Evolutionary conservation across 1,284 basidiomycete species (phyloP).

Genomic region (Cutaneotrichosporon dermatis): DNA sequence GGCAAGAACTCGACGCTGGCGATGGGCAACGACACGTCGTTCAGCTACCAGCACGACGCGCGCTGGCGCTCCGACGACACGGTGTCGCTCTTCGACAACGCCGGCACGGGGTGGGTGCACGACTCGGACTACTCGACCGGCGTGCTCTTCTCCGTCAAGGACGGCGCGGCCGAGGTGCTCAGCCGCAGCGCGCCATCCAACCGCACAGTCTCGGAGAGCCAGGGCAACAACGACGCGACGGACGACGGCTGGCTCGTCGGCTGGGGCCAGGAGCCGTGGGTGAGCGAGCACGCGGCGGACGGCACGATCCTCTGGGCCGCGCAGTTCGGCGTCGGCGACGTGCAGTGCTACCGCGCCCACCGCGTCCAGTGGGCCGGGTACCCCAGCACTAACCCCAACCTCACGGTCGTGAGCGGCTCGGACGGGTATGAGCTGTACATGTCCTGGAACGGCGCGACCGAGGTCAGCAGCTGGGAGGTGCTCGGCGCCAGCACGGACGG

Average conservation of each 20-base stretch:
- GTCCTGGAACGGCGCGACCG: slow-evolving; percentile 44
- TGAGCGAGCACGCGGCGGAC: slow-evolving; percentile 25
- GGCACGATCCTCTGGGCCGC: slow-evolving; percentile 31
- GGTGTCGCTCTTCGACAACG: slow-evolving; percentile 40
- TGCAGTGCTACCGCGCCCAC: slow-evolving; percentile 34
- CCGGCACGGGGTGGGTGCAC: slow-evolving; percentile 21
- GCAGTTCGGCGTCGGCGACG: slow-evolving; percentile 32
- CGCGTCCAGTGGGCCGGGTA: slow-evolving; percentile 29
- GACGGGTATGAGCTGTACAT: slow-evolving; percentile 17
- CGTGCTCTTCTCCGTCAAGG: slow-evolving; percentile 31
- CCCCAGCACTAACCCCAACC: slow-evolving; percentile 25
- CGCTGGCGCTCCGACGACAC: slow-evolving; percentile 23
- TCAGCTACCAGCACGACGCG: slow-evolving; percentile 37
- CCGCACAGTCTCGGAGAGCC: slow-evolving; percentile 16
- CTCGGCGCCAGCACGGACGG: slow-evolving; percentile 14
- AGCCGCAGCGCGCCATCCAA: slow-evolving; percentile 11
- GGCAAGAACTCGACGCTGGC: slow-evolving; percentile 34
- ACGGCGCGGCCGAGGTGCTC: slow-evolving; percentile 16
- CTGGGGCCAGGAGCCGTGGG: slow-evolving; percentile 23
- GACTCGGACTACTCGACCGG: slow-evolving; percentile 26
- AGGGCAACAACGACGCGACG: slow-evolving; percentile 29
- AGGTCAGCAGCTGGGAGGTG: slow-evolving; percentile 28
- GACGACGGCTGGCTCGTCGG: slow-evolving; percentile 18
- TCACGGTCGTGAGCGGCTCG: slow-evolving; percentile 10
- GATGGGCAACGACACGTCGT: slow-evolving; percentile 24